Evolutionary conservation across 768 basidiomycete species (phyloP), one percentile per base, ranked within the genome.

Genomic region (Tulasnella sp.): DNA sequence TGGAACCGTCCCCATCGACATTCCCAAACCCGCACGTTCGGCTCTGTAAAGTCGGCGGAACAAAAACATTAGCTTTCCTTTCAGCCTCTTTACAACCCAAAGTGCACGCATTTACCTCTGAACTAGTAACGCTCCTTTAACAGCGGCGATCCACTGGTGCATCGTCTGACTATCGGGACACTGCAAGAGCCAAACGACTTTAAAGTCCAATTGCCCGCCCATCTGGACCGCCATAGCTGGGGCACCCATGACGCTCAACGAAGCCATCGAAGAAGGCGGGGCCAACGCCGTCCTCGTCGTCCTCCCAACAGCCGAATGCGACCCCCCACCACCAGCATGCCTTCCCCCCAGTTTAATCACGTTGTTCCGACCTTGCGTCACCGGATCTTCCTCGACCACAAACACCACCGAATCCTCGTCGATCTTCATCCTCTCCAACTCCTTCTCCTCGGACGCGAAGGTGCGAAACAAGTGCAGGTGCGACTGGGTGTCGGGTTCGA

Each of bases 341-440:
- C 29, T 38, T n/a, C 76, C 76, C 15, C 76, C 76, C 19, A 72
- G 22, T 29, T 72, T 77, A 29, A 77, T 37, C 39, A 77, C 76
- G 49, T 36, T 75, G 45, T 77, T 71, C 37, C 71, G 42, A 0
- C 76, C 76, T 5, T 71, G 73, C 31, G 71, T 34, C 3, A 42
- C 76, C 25, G 73, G 49, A 52, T 72, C 49, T 11, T 72, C 70
- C 19, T 77, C 76, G 5, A 67, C 64, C 11, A 77, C 71, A 29
- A 77, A 77, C 70, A 77, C 76, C 5, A 77, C 71, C 25, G 70
- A 71, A 38, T 77, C 76, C 36, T 77, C 76, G 52, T 77, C 64
- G 36, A 77, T 77, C 70, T 67, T 77, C 71, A 77, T 37, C 34
- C 75, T 1, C 68, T 76, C 75, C 71, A 76, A 17, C 49, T 76